Conservation (phyloP, 192 early-diverging fungal species). For the Funneliformis geosporum region DNA sequence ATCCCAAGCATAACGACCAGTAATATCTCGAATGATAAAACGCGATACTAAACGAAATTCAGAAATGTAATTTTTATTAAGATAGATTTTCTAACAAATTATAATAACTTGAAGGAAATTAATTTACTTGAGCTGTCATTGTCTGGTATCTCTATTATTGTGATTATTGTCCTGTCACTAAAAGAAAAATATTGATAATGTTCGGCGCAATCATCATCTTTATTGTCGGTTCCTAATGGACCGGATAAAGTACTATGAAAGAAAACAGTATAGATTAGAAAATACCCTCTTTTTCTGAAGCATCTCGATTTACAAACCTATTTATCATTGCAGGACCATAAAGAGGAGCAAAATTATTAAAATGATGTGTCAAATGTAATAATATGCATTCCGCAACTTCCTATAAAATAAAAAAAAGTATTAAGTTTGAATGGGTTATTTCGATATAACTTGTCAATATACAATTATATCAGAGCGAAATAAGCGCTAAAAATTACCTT, state of each 20-base stretch:
- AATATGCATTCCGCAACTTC: slow-evolving; percentile 67
- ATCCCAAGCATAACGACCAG: slow-evolving; percentile 62
- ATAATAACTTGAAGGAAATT: background rate
- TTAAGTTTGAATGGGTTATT: too few species aligned
- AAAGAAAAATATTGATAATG: slow-evolving; percentile 70
- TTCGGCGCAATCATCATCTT: slow-evolving; percentile 43
- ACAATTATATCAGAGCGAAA: too few species aligned
- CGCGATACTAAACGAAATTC: background rate
- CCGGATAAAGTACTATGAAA: slow-evolving; percentile 43
- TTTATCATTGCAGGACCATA: slow-evolving; percentile 62
- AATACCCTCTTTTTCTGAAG: background rate
- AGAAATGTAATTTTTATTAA: background rate
- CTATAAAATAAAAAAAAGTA: slow-evolving; percentile 31
- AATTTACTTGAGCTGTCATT: background rate
- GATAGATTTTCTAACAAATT: background rate
- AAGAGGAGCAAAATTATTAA: slow-evolving; percentile 68
- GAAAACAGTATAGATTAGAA: background rate
- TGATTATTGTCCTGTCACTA: slow-evolving; percentile 72
- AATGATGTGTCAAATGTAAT: slow-evolving; percentile 66
- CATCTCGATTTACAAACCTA: slow-evolving; percentile 37
- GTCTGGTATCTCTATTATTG: slow-evolving; percentile 65
- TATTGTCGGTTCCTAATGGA: slow-evolving; percentile 39
- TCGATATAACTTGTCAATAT: too few species aligned
- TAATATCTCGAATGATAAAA: background rate
- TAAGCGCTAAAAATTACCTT: background rate